phyloP scores from a whole-genome alignment of 371 early-diverging fungal species.

The Smittium culicis region DNA sequence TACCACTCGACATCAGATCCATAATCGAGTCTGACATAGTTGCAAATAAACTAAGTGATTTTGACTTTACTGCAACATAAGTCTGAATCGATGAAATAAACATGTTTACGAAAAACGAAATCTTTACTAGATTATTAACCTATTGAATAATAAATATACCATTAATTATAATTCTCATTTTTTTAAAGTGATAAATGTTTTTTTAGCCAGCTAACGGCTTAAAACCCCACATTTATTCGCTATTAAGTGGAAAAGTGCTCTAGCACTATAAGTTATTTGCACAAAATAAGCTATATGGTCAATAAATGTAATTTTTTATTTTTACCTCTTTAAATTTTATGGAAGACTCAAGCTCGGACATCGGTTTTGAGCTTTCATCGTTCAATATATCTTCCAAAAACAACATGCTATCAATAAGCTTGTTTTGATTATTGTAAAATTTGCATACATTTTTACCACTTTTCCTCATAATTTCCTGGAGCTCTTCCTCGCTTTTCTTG shows the following conservation, averaged over 20 bases:
- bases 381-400: neutral
- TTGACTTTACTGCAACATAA: conserved; percentile 69
- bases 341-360: neutral
- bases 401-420: neutral
- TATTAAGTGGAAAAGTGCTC: no score
- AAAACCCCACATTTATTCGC: no score
- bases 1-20: conserved; percentile 62
- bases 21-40: conserved; percentile 86
- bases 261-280: no score
- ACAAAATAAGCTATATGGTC: no score
- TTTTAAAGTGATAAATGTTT: no score
- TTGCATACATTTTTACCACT: neutral
- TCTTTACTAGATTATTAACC: neutral
- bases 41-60: conserved; percentile 74
- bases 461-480: neutral
- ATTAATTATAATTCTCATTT: no score
- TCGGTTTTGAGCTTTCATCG: neutral
- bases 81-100: conserved; percentile 39
- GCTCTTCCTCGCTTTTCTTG: neutral
- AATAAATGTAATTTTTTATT: no score
- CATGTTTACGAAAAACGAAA: neutral
- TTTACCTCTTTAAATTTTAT: neutral
- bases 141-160: no score
- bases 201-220: no score
- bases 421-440: neutral